A percentile compares a stretch with the other conserved stretches of the same genome.
phyloP scores from a whole-genome alignment of 371 early-diverging fungal genomes.

The Dichotomocladium elegans region DNA sequence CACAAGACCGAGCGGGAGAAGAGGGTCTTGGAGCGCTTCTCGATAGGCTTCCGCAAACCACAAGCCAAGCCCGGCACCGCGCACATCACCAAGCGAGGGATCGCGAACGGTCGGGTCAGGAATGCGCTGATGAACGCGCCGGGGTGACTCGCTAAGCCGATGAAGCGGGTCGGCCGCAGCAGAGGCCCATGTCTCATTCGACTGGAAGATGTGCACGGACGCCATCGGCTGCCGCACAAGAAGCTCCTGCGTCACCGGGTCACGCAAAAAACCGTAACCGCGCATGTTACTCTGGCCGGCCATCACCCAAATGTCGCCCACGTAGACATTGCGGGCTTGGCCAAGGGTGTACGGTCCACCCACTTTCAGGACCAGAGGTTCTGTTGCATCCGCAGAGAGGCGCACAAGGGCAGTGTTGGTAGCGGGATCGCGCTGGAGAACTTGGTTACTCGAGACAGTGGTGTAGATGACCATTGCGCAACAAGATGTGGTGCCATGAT shows the following conservation, averaged over 20 bases:
- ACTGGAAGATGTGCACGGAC: slow-evolving; percentile 24
- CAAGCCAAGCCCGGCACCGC: slow-evolving; percentile 31
- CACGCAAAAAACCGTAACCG: slow-evolving; percentile 24
- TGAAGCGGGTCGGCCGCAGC: slow-evolving; percentile 30
- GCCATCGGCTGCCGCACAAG: neutral
- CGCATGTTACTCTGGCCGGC: slow-evolving; percentile 50
- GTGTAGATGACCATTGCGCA: no score
- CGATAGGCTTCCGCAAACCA: slow-evolving; percentile 25
- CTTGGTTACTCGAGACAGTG: slow-evolving; percentile 19
- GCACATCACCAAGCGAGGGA: slow-evolving; percentile 12
- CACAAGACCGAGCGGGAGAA: slow-evolving; percentile 34
- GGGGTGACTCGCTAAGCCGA: slow-evolving; percentile 17
- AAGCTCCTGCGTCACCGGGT: neutral
- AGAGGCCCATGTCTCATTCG: slow-evolving; percentile 26
- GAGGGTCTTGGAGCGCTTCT: neutral
- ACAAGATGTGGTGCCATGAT: no score
- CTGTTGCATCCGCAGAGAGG: slow-evolving; percentile 1
- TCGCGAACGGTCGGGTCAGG: slow-evolving; percentile 36
- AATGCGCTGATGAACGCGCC: slow-evolving; percentile 25
- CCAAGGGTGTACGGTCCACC: slow-evolving; percentile 36
- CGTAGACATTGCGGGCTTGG: slow-evolving; percentile 18
- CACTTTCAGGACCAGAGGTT: neutral
- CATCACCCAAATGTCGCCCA: slow-evolving; percentile 47
- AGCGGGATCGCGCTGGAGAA: slow-evolving; percentile 27
- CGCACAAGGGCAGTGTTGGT: slow-evolving; percentile 15